phyloP scores from a whole-genome alignment of 1,139 yeast genomes.

The Trichomonascaceae sp. region DNA sequence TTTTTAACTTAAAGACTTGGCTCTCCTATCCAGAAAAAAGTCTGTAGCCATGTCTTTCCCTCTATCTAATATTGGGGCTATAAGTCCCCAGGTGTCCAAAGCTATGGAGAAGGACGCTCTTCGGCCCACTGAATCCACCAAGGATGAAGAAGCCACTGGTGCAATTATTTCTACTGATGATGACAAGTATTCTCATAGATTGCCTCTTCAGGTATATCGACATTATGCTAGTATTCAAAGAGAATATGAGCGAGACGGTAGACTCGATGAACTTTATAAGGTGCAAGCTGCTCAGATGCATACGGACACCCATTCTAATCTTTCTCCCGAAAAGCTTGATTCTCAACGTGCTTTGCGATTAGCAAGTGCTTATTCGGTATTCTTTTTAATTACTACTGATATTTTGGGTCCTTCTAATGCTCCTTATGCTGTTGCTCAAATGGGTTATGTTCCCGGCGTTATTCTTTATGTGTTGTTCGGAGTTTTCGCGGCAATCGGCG shows the following conservation, averaged over 20 bases:
- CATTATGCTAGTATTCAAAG: neutral
- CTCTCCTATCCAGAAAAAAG: neutral
- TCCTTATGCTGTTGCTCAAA: conserved; percentile 39
- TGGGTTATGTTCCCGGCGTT: conserved; percentile 42
- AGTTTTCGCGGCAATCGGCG: conserved; percentile 37
- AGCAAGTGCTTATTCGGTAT: conserved; percentile 36
- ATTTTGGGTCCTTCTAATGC: conserved; percentile 43
- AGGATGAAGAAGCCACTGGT: neutral
- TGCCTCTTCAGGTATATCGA: neutral
- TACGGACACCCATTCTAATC: neutral
- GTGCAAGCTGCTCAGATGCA: neutral
- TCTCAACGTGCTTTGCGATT: conserved; percentile 23
- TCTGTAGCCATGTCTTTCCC: neutral
- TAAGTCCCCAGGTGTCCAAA: neutral
- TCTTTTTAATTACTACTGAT: conserved; percentile 43
- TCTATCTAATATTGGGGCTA: neutral
- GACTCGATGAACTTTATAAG: neutral
- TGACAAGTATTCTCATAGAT: neutral
- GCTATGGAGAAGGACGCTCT: neutral
- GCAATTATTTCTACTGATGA: neutral
- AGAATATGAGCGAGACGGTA: neutral
- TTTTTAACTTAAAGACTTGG: neutral
- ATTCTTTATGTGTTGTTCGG: conserved; percentile 38
- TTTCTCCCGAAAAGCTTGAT: neutral
- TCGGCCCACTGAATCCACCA: neutral